Base-by-base conservation (phyloP, 257 asterid species). In the Solanum chaucha region DNA sequence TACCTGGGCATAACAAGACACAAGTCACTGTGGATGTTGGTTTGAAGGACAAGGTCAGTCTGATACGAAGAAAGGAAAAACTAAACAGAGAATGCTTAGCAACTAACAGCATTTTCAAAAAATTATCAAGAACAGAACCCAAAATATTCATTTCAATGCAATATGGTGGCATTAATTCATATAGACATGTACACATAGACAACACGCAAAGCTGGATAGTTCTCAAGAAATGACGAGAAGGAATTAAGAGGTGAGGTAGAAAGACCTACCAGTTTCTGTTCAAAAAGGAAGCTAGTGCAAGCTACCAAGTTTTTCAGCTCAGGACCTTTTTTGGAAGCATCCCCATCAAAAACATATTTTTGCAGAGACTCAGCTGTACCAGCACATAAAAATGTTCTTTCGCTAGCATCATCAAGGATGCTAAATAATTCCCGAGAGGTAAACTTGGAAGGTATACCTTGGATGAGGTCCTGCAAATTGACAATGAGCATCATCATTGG, bases 351-450 rank as follows among this genome's bases (percentile, higher is more conserved):
- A 20, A 97, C 90, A 64, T 93, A 93, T 85, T 93, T 97, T 48
- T 90, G 94, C 91, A 97, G 89, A 30, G 94, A 87, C 83, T 96
- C 98, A 59, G 98, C 98, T 36, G 96, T 93, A 44, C 99, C 99
- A 64, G 95, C 98, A 91, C 98, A 93, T 86, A 97, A 90, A 91
- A 97, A 96, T 83, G 99, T 95, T 82, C 93, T 90, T 92, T 97
- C 99, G 88, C 99, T 94, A 86, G 99, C 98, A 90, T 92, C 95
- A 91, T 97, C 99, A 91, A 97, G 99, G 91, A 94, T 87, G 86
- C 93, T 88, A 86, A 97, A 95, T 88, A 97, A 87, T 67, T 97
- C 99, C 40, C 84, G 88, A 5, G 99, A 93, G 89, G 98, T 90
- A 86, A 89, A 90, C 90, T 93, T 90, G 87, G 97, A 88, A 84